Percentiles rank a stretch among this genome's conserved stretches.
phyloP scores from a whole-genome alignment of 2,329 filamentous ascomycete species.

The Aphanoascus verrucosus region DNA sequence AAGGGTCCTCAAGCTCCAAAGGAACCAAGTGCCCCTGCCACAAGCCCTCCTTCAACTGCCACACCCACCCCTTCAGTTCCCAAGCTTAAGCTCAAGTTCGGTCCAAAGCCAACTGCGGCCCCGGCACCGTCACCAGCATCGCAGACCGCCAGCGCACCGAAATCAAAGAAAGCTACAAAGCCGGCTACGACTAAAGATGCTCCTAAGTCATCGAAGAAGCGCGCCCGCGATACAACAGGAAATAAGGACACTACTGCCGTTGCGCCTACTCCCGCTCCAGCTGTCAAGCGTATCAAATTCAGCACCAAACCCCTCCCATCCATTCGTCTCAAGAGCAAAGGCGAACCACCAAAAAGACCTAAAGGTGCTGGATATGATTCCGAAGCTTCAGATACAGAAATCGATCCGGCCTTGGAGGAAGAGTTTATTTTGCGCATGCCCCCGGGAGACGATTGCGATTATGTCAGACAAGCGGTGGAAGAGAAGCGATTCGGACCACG shows the following conservation, averaged over 20 bases:
- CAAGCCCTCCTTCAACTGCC: conserved; percentile 16
- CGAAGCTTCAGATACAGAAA: conserved; percentile 81
- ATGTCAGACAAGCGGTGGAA: conserved; percentile 62
- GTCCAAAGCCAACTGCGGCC: conserved; percentile 19
- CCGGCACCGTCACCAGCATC: conserved; percentile 18
- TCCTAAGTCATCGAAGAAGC: conserved; percentile 15
- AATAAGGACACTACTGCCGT: conserved; percentile 3
- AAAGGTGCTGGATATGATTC: conserved; percentile 91
- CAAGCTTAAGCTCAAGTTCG: conserved; percentile 36
- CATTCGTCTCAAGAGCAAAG: conserved; percentile 54
- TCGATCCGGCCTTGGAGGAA: conserved; percentile 78
- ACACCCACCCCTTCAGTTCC: conserved; percentile 21
- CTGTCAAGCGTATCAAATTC: conserved; percentile 30
- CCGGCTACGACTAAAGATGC: conserved; percentile 15
- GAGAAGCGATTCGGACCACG: conserved; percentile 64
- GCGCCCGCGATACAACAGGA: conserved; percentile 11
- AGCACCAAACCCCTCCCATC: conserved; percentile 30
- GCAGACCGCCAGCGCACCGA: conserved; percentile 15
- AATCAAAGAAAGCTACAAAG: conserved; percentile 20
- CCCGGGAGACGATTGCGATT: conserved; percentile 75
- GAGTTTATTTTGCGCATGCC: conserved; percentile 83
- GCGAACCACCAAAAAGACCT: conserved; percentile 57
- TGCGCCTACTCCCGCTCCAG: conserved; percentile 5
- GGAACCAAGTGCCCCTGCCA: conserved; percentile 17
- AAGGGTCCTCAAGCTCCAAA: conserved; percentile 22